Evolutionary conservation across 345 rosid genomes (phyloP).

Genomic region (Firmiana major): DNA sequence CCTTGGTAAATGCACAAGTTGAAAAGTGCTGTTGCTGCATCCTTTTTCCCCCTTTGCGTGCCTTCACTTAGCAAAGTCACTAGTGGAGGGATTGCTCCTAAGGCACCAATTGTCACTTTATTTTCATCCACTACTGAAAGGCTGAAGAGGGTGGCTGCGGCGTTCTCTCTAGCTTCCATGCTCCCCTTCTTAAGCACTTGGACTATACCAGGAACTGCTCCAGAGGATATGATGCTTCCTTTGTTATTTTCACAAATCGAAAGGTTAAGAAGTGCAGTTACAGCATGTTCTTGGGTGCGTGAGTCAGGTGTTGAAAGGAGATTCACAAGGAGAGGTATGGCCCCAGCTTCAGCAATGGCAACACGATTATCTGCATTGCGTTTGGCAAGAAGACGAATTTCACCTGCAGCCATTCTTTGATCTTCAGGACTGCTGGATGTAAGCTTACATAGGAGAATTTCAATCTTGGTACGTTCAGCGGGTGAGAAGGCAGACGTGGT

Average conservation of each 20-base stretch:
- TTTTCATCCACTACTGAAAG: slow-evolving; percentile 92
- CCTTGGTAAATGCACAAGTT: slow-evolving; percentile 97
- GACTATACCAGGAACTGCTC: slow-evolving; percentile 94
- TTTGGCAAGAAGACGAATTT: slow-evolving; percentile 95
- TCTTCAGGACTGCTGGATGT: slow-evolving; percentile 71
- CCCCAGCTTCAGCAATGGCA: slow-evolving; percentile 99
- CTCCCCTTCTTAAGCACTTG: slow-evolving; percentile 93
- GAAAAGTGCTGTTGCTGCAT: slow-evolving; percentile 97
- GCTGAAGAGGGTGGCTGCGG: slow-evolving; percentile 97
- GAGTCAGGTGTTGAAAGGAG: slow-evolving; percentile 86
- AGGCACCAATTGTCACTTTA: slow-evolving; percentile 79
- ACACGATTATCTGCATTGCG: slow-evolving; percentile 95
- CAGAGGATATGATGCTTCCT: slow-evolving; percentile 79
- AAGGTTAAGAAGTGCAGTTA: slow-evolving; percentile 92
- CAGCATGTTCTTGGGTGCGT: slow-evolving; percentile 90
- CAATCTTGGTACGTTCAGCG: slow-evolving; percentile 69
- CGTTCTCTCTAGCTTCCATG: slow-evolving; percentile 99
- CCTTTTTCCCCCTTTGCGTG: slow-evolving; percentile 93
- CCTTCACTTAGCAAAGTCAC: slow-evolving; percentile 84
- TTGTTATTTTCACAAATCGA: slow-evolving; percentile 96
- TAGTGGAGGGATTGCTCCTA: slow-evolving; percentile 88
- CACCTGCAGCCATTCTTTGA: slow-evolving; percentile 82
- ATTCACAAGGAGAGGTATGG: slow-evolving; percentile 80
- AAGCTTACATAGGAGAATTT: slow-evolving; percentile 75
- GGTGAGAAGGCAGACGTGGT: slow-evolving; percentile 57